Evolutionary conservation across 345 rosid species (phyloP), one percentile per base, ranked within the genome.

Genomic region (Raphanus sativus): DNA sequence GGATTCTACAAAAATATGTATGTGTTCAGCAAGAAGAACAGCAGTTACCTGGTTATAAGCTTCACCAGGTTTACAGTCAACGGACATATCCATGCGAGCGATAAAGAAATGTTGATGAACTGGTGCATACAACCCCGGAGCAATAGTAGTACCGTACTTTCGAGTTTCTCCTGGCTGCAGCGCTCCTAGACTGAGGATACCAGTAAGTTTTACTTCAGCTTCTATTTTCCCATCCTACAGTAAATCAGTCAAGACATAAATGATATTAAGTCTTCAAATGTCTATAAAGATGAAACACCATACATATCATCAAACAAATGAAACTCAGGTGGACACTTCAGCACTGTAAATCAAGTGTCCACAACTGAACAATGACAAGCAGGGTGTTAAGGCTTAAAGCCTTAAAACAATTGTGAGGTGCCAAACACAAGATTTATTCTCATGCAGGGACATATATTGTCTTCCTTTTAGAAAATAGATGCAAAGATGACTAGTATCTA

Each of bases 51-150:
- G 95, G 81, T 93, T 93, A 75, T 77, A 85, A 71, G 97, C 83
- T 87, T 93, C 98, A 65, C 92, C 92, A 12, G 97, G 89, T 83
- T 81, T 89, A 85, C 95, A 89, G 78, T 93, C 97, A 48, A 93
- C 91, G 65, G 93, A 89, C 97, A 91, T 89, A 77, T 93, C 89
- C 97, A 91, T 85, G 54, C 98, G 98, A 70, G 97, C 90, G 45
- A 93, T 91, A 79, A 91, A 93, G 81, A 93, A 91, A 74, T 93
- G 98, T 68, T 93, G 98, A 83, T 93, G 98, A 60, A 93, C 93
- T 28, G 98, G 97, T 63, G 95, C 98, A 82, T 93, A 91, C 36
- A 93, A 78, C 30, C 93, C 92, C 5, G 98, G 98, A 42, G 98
- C 98, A 55, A 93, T 93, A 75, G 85, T 88, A 75, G 95, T 93